phyloP scores from a whole-genome alignment of 805 yeast species.

The Blastobotrys attinorum region DNA sequence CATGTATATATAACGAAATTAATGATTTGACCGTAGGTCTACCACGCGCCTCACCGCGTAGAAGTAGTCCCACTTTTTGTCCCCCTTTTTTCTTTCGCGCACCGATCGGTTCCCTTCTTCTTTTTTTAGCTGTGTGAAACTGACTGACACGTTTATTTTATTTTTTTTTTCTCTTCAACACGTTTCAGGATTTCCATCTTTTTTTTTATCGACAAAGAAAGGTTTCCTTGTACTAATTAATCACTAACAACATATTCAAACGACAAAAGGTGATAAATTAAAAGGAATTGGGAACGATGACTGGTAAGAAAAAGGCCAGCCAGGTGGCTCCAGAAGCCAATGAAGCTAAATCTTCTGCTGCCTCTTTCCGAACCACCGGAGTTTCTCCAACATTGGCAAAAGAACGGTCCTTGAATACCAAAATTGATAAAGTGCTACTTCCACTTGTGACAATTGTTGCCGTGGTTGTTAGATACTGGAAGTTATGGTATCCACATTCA shows the following conservation, averaged over 20 bases:
- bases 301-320: constrained; percentile 5
- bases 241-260: too few species aligned
- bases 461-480: constrained; percentile 48
- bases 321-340: neutral
- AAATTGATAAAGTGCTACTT: constrained; percentile 16
- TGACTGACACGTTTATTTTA: neutral
- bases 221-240: too few species aligned
- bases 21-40: too few species aligned
- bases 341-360: neutral
- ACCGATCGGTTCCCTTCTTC: neutral
- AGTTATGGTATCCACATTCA: constrained; percentile 60
- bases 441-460: constrained; percentile 43
- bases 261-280: too few species aligned
- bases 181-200: too few species aligned
- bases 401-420: constrained; percentile 17
- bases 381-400: constrained; percentile 19
- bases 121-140: neutral
- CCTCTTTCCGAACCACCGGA: constrained; percentile 22
- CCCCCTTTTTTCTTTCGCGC: neutral
- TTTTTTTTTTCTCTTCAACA: neutral
- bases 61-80: neutral
- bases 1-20: too few species aligned
- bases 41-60: too few species aligned
- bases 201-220: too few species aligned
- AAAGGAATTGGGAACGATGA: constrained; percentile 1